Conservation (phyloP, 140 eudicot species). For the Erigeron philadelphicus region DNA sequence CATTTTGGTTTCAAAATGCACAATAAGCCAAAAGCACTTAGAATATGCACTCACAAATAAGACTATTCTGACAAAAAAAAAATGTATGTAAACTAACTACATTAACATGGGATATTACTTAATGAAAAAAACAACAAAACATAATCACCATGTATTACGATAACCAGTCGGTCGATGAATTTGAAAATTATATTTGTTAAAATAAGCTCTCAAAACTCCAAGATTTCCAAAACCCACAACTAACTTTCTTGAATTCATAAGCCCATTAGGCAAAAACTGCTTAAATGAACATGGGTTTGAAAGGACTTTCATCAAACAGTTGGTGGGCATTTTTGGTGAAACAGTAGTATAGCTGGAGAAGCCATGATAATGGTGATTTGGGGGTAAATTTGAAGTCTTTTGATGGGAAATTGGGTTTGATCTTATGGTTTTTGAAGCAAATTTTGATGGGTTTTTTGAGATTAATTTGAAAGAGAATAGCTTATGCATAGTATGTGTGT, state of each 20-base stretch:
- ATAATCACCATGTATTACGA: constrained; percentile 34
- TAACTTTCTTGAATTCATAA: constrained; percentile 31
- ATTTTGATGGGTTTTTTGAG: constrained; percentile 38
- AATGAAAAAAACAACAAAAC: neutral
- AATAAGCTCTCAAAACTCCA: constrained; percentile 25
- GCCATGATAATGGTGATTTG: constrained; percentile 28
- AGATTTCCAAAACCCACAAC: constrained; percentile 22
- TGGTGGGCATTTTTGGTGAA: constrained; percentile 29
- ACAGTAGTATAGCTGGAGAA: constrained; percentile 25
- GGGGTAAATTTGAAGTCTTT: constrained; percentile 18
- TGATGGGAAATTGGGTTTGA: constrained; percentile 40
- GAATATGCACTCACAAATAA: too few species aligned
- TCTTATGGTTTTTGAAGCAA: constrained; percentile 21
- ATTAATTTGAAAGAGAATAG: constrained; percentile 39
- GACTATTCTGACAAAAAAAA: too few species aligned
- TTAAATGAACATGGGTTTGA: constrained; percentile 30
- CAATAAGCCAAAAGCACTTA: too few species aligned
- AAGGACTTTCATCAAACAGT: constrained; percentile 30
- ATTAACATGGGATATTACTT: too few species aligned
- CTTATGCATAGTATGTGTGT: constrained; percentile 44
- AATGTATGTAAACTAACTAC: too few species aligned
- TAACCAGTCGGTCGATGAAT: constrained; percentile 30
- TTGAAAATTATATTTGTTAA: constrained; percentile 31
- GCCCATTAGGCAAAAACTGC: constrained; percentile 28
- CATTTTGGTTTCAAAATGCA: too few species aligned